Evolutionary conservation across 1,284 basidiomycete genomes (phyloP).

Genomic region (Cutaneotrichosporon curvatum): DNA sequence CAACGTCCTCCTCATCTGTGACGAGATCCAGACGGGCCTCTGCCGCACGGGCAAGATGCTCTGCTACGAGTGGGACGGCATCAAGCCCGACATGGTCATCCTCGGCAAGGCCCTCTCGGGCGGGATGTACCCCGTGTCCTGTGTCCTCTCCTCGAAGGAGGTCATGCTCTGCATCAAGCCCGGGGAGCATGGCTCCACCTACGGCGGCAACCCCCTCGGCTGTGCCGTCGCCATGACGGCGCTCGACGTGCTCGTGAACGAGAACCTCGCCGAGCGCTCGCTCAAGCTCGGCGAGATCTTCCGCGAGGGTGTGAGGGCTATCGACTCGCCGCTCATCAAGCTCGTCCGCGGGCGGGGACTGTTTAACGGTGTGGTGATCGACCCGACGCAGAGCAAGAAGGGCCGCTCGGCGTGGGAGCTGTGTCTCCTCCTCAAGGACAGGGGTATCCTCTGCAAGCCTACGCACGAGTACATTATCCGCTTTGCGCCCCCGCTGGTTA

Average conservation of each 20-base stretch:
- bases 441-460: conserved; percentile 76
- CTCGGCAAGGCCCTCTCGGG: conserved; percentile 95
- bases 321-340: conserved; percentile 65
- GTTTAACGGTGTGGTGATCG: conserved; percentile 90
- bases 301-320: conserved; percentile 58
- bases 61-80: conserved; percentile 76
- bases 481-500: conserved; percentile 91
- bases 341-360: conserved; percentile 77
- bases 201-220: conserved; percentile 89
- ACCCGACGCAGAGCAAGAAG: conserved; percentile 67
- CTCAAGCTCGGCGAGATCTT: conserved; percentile 72
- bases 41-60: conserved; percentile 52
- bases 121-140: conserved; percentile 93
- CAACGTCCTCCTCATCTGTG: conserved; percentile 91
- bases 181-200: conserved; percentile 97
- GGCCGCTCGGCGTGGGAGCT: conserved; percentile 91
- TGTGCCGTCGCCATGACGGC: conserved; percentile 92
- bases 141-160: conserved; percentile 79
- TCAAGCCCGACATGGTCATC: conserved; percentile 87
- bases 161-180: conserved; percentile 92
- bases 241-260: conserved; percentile 77
- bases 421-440: conserved; percentile 83
- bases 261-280: conserved; percentile 74
- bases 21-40: conserved; percentile 86
- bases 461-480: conserved; percentile 73